Evolutionary conservation across 495 filamentous ascomycete species (phyloP).

Genomic region (Annulohypoxylon maeteangense): DNA sequence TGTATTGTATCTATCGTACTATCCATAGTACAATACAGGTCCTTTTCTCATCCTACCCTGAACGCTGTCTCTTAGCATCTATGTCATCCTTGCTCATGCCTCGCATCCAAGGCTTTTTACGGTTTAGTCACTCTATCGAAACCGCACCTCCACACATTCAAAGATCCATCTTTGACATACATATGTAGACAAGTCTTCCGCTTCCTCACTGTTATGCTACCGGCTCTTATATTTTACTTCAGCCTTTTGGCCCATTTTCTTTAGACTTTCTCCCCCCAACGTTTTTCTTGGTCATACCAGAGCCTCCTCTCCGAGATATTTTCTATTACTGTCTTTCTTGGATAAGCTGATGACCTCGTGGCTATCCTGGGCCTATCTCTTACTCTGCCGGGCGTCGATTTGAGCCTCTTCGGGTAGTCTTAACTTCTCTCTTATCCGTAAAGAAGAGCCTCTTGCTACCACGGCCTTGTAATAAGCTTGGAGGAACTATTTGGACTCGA

Average conservation of each 20-base stretch:
- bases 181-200: conserved; percentile 22
- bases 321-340: background rate
- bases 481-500: background rate
- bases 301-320: background rate
- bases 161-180: conserved; percentile 37
- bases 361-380: background rate
- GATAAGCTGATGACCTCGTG: background rate
- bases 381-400: background rate
- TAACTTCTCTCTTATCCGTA: background rate
- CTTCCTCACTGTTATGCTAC: conserved; percentile 26
- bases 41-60: conserved; percentile 36
- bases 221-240: conserved; percentile 10
- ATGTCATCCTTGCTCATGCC: conserved; percentile 43
- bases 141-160: conserved; percentile 44
- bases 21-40: conserved; percentile 6
- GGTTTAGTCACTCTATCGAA: conserved; percentile 50
- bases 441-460: background rate
- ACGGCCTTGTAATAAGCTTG: background rate
- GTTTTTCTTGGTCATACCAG: background rate
- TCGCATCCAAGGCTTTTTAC: conserved; percentile 49
- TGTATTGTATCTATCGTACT: too few species aligned
- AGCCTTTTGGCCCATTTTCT: conserved; percentile 10
- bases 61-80: conserved; percentile 33
- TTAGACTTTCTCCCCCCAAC: background rate
- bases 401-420: background rate